Evolutionary conservation across 495 filamentous ascomycete species (phyloP).

Genomic region (Apiosordaria backusii): DNA sequence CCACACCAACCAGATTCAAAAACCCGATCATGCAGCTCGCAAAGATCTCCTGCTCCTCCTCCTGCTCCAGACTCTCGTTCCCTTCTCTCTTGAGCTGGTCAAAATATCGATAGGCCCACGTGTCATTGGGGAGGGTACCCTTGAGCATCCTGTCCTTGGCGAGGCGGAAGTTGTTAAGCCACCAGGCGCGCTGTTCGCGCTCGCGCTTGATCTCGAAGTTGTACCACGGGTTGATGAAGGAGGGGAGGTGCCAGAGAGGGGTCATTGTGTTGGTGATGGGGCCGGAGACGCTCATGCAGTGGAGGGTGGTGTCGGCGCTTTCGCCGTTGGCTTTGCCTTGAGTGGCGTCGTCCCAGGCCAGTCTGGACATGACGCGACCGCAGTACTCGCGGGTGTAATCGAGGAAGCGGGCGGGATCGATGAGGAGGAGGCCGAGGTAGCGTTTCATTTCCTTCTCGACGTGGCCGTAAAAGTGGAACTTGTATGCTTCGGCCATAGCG

Average conservation of each 20-base stretch:
- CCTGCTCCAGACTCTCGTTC: constrained; percentile 36
- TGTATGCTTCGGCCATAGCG: constrained; percentile 46
- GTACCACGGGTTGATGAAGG: constrained; percentile 44
- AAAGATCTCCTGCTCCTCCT: constrained; percentile 41
- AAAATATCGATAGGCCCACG: constrained; percentile 47
- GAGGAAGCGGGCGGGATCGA: constrained; percentile 46
- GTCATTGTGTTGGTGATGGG: constrained; percentile 48
- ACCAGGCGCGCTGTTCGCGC: constrained; percentile 42
- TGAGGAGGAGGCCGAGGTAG: constrained; percentile 39
- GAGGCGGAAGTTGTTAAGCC: constrained; percentile 39
- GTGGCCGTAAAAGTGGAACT: constrained; percentile 47
- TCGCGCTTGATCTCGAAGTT: constrained; percentile 43
- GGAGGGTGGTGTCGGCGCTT: constrained; percentile 43
- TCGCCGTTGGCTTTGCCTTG: constrained; percentile 43
- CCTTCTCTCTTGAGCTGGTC: constrained; percentile 40
- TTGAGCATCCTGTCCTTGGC: constrained; percentile 39
- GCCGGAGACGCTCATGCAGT: constrained; percentile 48
- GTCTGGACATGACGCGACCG: constrained; percentile 45
- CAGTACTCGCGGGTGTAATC: constrained; percentile 45
- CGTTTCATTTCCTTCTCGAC: constrained; percentile 45
- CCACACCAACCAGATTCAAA: constrained; percentile 45
- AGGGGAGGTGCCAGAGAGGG: constrained; percentile 43
- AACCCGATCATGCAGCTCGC: constrained; percentile 50
- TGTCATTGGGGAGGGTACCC: constrained; percentile 40
- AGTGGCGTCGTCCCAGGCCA: constrained; percentile 47